These are phyloP conservation scores for Uromyces viciae-fabae DNA, from an alignment of 1,284 basidiomycete species.

Conservation along the genomic window DNA sequence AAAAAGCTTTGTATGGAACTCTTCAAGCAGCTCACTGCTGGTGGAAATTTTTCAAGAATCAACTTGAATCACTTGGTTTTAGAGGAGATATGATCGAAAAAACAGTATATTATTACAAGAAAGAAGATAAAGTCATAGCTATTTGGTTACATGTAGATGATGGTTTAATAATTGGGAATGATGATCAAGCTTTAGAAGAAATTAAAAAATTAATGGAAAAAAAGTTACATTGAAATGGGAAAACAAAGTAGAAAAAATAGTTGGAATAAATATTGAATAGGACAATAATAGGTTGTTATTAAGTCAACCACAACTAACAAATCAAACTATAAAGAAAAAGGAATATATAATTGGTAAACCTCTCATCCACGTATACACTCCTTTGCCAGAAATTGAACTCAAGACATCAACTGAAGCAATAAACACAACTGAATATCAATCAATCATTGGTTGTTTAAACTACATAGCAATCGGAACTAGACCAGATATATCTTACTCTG, in stretches of 20 bases:
- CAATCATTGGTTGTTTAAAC: not conserved
- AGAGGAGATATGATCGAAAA: not conserved
- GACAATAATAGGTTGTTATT: not conserved
- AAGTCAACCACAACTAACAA: not conserved
- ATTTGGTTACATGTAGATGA: not conserved
- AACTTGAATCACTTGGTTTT: not conserved
- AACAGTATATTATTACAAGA: not conserved
- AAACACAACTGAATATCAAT: not conserved
- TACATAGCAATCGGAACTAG: not conserved
- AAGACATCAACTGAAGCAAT: too few relatives aligned
- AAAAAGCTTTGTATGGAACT: not conserved
- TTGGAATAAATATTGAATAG: not conserved
- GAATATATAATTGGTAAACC: not conserved
- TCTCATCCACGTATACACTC: not conserved
- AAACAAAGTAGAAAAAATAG: not conserved
- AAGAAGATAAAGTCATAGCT: not conserved
- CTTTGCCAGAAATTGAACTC: not conserved
- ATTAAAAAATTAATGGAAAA: not conserved
- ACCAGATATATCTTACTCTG: not conserved
- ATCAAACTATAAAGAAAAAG: not conserved
- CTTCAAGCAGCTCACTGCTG: not conserved
- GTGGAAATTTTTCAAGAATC: not conserved
- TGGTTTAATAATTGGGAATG: not conserved
- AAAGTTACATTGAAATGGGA: not conserved
- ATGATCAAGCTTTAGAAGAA: not conserved